Evolutionary conservation across 306 rosid species (phyloP).

Genomic region (Argentina anserina): DNA sequence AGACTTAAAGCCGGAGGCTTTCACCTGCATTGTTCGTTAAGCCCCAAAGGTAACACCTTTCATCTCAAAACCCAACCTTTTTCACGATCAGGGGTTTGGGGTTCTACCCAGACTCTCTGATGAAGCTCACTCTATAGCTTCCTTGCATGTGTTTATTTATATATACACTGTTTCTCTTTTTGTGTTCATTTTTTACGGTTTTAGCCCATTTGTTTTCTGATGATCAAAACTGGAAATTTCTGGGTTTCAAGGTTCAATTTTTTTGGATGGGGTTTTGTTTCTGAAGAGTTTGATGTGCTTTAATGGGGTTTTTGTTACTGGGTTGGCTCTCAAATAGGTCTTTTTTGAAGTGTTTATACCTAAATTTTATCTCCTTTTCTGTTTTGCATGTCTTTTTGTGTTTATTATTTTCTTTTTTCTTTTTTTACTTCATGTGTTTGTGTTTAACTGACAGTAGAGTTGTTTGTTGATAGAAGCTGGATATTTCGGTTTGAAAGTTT

Average conservation of each 20-base stretch:
- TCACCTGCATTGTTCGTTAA: slow-evolving; percentile 9
- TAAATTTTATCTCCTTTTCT: not conserved
- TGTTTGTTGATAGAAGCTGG: not conserved
- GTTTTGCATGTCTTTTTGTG: not conserved
- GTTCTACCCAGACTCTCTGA: not conserved
- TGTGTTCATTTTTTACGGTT: not conserved
- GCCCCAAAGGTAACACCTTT: not conserved
- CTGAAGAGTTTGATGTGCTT: not conserved
- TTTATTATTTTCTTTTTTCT: not conserved
- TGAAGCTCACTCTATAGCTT: not conserved
- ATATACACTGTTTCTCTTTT: not conserved
- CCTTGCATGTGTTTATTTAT: not conserved
- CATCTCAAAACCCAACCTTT: not conserved
- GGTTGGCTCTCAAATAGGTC: not conserved
- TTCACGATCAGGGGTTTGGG: slow-evolving; percentile 6
- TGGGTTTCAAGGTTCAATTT: not conserved
- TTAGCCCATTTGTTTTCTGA: not conserved
- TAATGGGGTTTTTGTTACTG: not conserved
- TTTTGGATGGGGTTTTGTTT: not conserved
- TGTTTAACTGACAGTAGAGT: not conserved
- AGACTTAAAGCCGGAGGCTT: not conserved
- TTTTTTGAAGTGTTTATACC: not conserved
- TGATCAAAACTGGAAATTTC: not conserved
- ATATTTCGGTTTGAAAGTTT: not conserved
- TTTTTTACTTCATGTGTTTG: not conserved